A percentile compares a stretch with the other conserved stretches of the same genome.
These are phyloP conservation scores for Trametes elegans DNA, from an alignment of 768 basidiomycete species.

Conservation along the genomic window DNA sequence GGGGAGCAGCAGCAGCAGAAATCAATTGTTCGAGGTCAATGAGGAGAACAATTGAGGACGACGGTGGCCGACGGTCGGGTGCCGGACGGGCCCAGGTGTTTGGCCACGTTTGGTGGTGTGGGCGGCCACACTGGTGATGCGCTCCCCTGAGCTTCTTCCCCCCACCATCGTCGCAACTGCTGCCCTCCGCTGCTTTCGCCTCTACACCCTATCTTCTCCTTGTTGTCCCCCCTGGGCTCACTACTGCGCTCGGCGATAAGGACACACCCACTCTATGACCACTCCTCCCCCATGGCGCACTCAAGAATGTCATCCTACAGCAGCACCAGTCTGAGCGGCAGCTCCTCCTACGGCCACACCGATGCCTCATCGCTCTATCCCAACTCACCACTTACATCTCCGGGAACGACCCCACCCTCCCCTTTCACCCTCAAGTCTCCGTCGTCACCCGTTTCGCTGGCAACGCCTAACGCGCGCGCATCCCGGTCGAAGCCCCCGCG, in stretches of 20 bases:
- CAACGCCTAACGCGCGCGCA: not conserved
- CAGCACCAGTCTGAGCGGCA: conserved; percentile 19
- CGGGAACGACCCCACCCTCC: conserved; percentile 5
- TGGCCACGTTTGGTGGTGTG: conserved; percentile 17
- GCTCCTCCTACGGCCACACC: conserved; percentile 9
- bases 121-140: conserved; percentile 14
- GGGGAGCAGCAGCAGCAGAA: not conserved
- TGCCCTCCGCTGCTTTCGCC: not conserved
- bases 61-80: not conserved
- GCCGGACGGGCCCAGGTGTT: too few relatives aligned
- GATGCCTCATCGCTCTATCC: conserved; percentile 5
- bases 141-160: conserved; percentile 9
- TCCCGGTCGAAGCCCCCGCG: not conserved
- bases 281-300: not conserved
- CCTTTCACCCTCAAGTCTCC: conserved; percentile 1
- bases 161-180: not conserved
- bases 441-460: not conserved
- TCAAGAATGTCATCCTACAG: conserved; percentile 19
- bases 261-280: conserved; percentile 5
- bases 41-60: conserved; percentile 5
- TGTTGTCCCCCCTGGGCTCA: conserved; percentile 1
- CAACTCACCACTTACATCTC: conserved; percentile 15
- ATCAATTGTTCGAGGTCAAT: not conserved
- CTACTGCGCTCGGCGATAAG: conserved; percentile 5
- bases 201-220: not conserved